Base-by-base conservation (phyloP, 495 filamentous ascomycete genomes). In the Pyrenula massariospora region DNA sequence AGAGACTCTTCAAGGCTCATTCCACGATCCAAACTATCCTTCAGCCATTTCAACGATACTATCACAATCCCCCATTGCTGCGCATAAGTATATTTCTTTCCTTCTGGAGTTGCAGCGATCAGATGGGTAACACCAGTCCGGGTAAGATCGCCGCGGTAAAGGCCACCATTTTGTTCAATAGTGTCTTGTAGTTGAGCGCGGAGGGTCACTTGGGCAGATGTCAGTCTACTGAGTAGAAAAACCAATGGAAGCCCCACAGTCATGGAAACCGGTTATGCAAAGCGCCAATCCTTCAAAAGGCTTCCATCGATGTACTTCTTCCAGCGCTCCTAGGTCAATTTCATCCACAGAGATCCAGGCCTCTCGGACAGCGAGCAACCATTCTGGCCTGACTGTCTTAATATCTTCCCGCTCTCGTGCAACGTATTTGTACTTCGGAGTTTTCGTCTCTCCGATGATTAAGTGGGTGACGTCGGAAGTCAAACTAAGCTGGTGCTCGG, bases 401-500 rank as follows among this genome's bases (percentile, higher is more conserved):
- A 98, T 83, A 66, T 98, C 93, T 31, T 84, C 78, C 24, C 93
- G 79, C 66, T 91, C 87, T 59, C 83, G 89, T 22, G 93, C 93
- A 63, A 96, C 92, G 70, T 93, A 96, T 64, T 84, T 86, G 74
- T 98, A 98, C 68, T 98, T 98, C 12, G 85, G 80, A 0, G 91
- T 96, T 60, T 89, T 78, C 56, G 86, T 85, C 57, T 87, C 84
- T 63, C 91, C 93, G 60, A 95, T 88, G 60, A 98, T 81, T 24
- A 98, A 80, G 72, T 98, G 93, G 2, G 93, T 98, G 57, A 95
- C 90, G 66, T 96, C 89, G 50, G 87, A 87, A 25, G 93, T 97
- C n/a, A 98, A 84, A 68, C 97, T 89, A 64, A 87, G 83, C 57
- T 86, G 85, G 73, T 92, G 86, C 57, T 77, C 70, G 25, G 91